Evolutionary conservation across 1,284 basidiomycete genomes (phyloP).

Genomic region (Fomitopsis schrenkii): DNA sequence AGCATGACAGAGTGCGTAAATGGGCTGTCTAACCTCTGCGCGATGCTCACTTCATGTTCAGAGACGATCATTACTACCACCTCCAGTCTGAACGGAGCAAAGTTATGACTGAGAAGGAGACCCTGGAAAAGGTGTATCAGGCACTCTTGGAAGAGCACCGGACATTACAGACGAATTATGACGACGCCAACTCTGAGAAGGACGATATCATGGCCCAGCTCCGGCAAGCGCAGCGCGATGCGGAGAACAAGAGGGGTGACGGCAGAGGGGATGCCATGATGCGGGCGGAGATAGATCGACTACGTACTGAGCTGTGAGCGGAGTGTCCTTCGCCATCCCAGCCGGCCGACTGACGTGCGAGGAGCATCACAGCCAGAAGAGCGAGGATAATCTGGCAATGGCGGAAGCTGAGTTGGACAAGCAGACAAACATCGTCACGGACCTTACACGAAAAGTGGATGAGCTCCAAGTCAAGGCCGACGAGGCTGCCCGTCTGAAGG

Average conservation of each 20-base stretch:
- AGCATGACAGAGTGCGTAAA: conserved; percentile 72
- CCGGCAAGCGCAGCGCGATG: conserved; percentile 51
- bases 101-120: conserved; percentile 74
- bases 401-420: conserved; percentile 80
- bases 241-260: conserved; percentile 50
- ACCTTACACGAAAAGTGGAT: conserved; percentile 75
- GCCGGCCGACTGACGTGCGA: conserved; percentile 20
- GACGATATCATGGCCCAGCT: conserved; percentile 62
- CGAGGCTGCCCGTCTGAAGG: conserved; percentile 78
- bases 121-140: conserved; percentile 75
- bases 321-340: neutral
- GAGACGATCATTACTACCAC: conserved; percentile 82
- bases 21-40: neutral
- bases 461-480: conserved; percentile 80
- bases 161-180: conserved; percentile 62
- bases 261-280: conserved; percentile 69
- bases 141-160: conserved; percentile 75
- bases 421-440: conserved; percentile 62
- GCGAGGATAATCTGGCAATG: conserved; percentile 81
- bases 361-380: conserved; percentile 69
- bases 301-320: conserved; percentile 77
- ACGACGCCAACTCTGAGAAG: conserved; percentile 68
- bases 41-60: conserved; percentile 23
- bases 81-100: conserved; percentile 78
- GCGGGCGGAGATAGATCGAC: conserved; percentile 74